These are phyloP conservation scores for Apophysomyces sp. DNA, from an alignment of 371 early-diverging fungal species.

Conservation along the genomic window DNA sequence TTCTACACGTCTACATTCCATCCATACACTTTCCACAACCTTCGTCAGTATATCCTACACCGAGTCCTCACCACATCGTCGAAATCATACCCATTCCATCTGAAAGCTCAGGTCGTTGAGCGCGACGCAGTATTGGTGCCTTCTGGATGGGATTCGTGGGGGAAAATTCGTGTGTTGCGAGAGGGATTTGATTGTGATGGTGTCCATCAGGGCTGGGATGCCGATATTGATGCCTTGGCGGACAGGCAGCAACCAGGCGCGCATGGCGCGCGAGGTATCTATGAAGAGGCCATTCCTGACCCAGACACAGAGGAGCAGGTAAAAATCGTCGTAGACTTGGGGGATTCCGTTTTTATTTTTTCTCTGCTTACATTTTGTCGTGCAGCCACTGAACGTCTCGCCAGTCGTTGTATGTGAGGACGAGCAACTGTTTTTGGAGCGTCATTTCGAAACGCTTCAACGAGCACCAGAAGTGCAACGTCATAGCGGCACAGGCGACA, in stretches of 20 bases:
- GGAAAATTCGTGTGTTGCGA: slow-evolving; percentile 75
- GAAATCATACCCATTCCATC: slow-evolving; percentile 56
- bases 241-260: slow-evolving; percentile 32
- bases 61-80: slow-evolving; percentile 56
- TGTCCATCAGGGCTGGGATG: slow-evolving; percentile 58
- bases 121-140: slow-evolving; percentile 88
- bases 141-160: slow-evolving; percentile 92
- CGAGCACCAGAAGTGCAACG: slow-evolving; percentile 27
- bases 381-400: slow-evolving; percentile 28
- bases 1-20: slow-evolving; percentile 85
- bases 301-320: slow-evolving; percentile 41
- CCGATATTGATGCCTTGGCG: slow-evolving; percentile 30
- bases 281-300: slow-evolving; percentile 45
- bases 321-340: slow-evolving; percentile 8
- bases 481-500: slow-evolving; percentile 29
- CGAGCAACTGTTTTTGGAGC: slow-evolving; percentile 81
- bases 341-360: neutral
- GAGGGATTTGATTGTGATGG: slow-evolving; percentile 74
- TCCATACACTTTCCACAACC: slow-evolving; percentile 70
- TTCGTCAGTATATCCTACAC: slow-evolving; percentile 84
- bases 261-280: slow-evolving; percentile 40
- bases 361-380: neutral
- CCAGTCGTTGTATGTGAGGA: slow-evolving; percentile 68
- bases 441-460: slow-evolving; percentile 70
- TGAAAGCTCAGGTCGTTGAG: slow-evolving; percentile 81